Evolutionary conservation across 371 early-diverging fungal species (phyloP), one percentile per base, ranked within the genome.

Genomic region (Rhizomucor miehei): DNA sequence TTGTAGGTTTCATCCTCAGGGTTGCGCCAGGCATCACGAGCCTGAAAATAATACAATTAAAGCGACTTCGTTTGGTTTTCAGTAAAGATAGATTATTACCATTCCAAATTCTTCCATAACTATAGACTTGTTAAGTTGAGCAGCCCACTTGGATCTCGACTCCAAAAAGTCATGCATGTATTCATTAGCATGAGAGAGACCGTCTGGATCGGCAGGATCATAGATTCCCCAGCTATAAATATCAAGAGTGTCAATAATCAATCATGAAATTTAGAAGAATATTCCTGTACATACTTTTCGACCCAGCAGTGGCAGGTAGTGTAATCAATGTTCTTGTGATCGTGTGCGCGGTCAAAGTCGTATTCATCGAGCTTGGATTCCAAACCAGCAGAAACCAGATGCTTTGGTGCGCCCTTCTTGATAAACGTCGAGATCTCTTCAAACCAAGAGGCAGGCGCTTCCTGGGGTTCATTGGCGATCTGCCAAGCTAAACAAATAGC

Each of bases 41-140:
- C 75, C 57, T 56, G 17, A 20, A n/a, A 9, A 21, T 14, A 4
- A 19, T 46, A 19, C 1, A 5, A 34, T 12, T 16, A 25, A 3
- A 44, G 10, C 41, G n/a, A 5, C 5, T 9, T 35, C 23, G 2
- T 44, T 36, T 35, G 24, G 16, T 2, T 6, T 11, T 6, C 13
- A 0, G 16, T 34, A 23, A 13, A 4, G 29, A 4, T 3, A 48
- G 12, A 19, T 11, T 6, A 20, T 20, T 56, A 56, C 57, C 67
- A 79, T 67, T 29, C 84, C 84, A 63, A 75, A 84, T 58, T 84
- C 84, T 60, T 77, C 84, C 39, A 84, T 38, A 1, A 82, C 55
- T 12, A 84, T 56, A 0, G 84, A 84, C 52, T 84, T 84, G 0
- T 63, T 45, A 17, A 84, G 40, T 3, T 44, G 51, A 1, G 35